Evolutionary conservation across 1,284 basidiomycete species (phyloP), one percentile per base, ranked within the genome.

Genomic region (Ceratobasidium sp.): DNA sequence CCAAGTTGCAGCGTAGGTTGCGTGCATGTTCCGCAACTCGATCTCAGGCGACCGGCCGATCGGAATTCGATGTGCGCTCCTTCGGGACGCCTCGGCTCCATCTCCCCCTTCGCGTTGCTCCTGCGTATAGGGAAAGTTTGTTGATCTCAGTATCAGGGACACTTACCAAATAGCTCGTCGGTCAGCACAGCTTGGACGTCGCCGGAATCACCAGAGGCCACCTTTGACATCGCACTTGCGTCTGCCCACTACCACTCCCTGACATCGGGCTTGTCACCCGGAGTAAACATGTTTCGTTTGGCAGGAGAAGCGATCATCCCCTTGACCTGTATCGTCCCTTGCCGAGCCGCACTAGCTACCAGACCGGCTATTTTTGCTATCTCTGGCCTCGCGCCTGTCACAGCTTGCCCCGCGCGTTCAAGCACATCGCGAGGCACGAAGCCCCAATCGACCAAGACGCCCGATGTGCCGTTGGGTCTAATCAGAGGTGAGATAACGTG

Each of bases 1-100:
- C 97, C 97, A 99, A 14, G 97, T 99, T 23, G 94, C 90, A 6
- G 97, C 95, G 84, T 99, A 99, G 6, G 96, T 97, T 10, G 96
- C 89, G 87, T 99, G 97, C 77, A 96, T 92, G 85, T 99, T 99
- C 57, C 98, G 89, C 68, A 99, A 86, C 83, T 99, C 96, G 59
- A 99, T 93, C 3, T 91, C 90, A 1, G 96, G 90, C 33, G 93
- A 86, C 71, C 96, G 90, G 38, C 98, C 97, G 54, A 99, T 87
- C 0, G 97, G 98, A 55, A 93, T 87, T 44, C 97, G 98, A 78
- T 90, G 90, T 6, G 88, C 85, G 50, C 97, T 84, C 76, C 90
- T 88, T 50, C 88, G 85, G 18, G 89, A 85, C 52, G 91, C 92
- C 81, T 96, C 90, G 69, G 92, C 90, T 62, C 91, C 88, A 82